phyloP scores from a whole-genome alignment of 106 monocot species.

The Posidonia australis region DNA sequence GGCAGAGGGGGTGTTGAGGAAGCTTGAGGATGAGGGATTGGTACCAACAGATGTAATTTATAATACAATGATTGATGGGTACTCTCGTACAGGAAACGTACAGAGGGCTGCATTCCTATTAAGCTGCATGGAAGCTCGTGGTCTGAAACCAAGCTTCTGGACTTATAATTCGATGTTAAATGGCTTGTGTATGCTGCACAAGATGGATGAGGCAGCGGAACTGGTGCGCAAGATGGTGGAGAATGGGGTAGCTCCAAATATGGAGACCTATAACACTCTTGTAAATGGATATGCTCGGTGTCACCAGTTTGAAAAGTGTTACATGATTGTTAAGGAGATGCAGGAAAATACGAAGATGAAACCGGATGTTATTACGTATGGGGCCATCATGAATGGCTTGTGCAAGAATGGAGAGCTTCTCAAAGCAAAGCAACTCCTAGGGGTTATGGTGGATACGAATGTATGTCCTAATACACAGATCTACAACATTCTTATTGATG shows the following conservation, averaged over 20 bases:
- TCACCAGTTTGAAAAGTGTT: slow-evolving; percentile 31
- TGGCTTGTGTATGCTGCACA: slow-evolving; percentile 48
- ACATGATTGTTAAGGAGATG: slow-evolving; percentile 27
- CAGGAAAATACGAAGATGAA: slow-evolving; percentile 15
- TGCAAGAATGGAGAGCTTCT: slow-evolving; percentile 36
- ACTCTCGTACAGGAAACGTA: slow-evolving; percentile 34
- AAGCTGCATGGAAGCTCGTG: slow-evolving; percentile 32
- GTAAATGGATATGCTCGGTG: slow-evolving; percentile 41
- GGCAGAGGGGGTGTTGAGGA: slow-evolving; percentile 40
- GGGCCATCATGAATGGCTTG: slow-evolving; percentile 49
- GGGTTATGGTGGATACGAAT: slow-evolving; percentile 27
- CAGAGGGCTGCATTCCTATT: slow-evolving; percentile 28
- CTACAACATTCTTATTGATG: slow-evolving; percentile 51
- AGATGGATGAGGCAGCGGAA: slow-evolving; percentile 38
- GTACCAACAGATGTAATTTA: slow-evolving; percentile 46
- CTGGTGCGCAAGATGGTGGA: slow-evolving; percentile 28
- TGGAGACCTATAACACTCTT: slow-evolving; percentile 52
- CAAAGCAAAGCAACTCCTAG: slow-evolving; percentile 33
- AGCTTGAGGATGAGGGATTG: slow-evolving; percentile 33
- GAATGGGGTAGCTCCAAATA: slow-evolving; percentile 29
- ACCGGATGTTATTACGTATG: slow-evolving; percentile 35
- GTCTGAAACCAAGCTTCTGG: slow-evolving; percentile 30
- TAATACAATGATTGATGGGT: slow-evolving; percentile 55
- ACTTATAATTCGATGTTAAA: slow-evolving; percentile 74
- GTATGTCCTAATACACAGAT: slow-evolving; percentile 27